Evolutionary conservation across 2,329 filamentous ascomycete genomes (phyloP).

Genomic region (Penicillium sp.): DNA sequence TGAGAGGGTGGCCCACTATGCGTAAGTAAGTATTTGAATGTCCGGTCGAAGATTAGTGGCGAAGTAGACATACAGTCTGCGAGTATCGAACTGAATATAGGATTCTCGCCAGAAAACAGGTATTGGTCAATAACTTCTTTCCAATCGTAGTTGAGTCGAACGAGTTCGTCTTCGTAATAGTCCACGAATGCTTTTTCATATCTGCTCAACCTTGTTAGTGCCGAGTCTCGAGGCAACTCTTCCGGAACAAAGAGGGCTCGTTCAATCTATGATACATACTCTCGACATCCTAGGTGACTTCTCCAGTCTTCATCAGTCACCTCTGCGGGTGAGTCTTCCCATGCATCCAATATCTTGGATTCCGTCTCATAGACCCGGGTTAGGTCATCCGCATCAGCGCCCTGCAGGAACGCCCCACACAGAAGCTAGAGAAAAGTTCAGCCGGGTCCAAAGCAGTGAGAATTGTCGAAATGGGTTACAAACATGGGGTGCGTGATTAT

Average conservation of each 20-base stretch:
- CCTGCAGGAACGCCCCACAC: slow-evolving; percentile 81
- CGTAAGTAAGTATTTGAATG: slow-evolving; percentile 5
- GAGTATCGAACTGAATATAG: slow-evolving; percentile 77
- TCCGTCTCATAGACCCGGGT: slow-evolving; percentile 79
- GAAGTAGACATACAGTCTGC: slow-evolving; percentile 64
- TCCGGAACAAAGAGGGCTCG: not conserved
- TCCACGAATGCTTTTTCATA: slow-evolving; percentile 92
- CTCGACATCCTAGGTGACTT: slow-evolving; percentile 73
- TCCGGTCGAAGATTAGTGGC: not conserved
- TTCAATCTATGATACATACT: slow-evolving; percentile 43
- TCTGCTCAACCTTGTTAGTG: slow-evolving; percentile 32
- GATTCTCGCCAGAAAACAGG: slow-evolving; percentile 66
- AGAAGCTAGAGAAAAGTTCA: slow-evolving; percentile 57
- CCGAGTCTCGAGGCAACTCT: too few species aligned
- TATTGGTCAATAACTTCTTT: slow-evolving; percentile 73
- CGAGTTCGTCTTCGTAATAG: slow-evolving; percentile 91
- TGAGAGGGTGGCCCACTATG: slow-evolving; percentile 83
- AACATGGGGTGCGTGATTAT: slow-evolving; percentile 82
- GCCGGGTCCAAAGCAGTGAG: not conserved
- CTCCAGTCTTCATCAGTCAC: slow-evolving; percentile 82
- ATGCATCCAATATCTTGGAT: slow-evolving; percentile 70
- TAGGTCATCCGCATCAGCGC: slow-evolving; percentile 70
- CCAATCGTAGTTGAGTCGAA: slow-evolving; percentile 78
- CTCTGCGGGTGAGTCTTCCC: slow-evolving; percentile 82
- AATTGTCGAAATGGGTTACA: not conserved